Evolutionary conservation across 176 grass and related monocot species (phyloP), one percentile per base, ranked within the genome.

Genomic region (Triticum turgidum): DNA sequence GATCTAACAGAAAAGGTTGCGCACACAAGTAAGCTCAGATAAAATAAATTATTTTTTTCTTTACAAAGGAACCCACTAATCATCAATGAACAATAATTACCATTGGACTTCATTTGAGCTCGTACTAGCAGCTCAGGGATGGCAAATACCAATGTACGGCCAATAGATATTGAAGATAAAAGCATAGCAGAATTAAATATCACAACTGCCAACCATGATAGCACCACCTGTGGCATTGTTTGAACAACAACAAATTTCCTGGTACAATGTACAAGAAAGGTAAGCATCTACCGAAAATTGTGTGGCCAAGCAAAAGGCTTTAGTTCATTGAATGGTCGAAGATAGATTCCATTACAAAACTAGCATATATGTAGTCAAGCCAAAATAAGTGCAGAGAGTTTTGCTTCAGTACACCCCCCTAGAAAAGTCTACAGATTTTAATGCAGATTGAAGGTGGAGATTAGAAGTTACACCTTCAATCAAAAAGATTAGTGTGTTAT

Each of bases 111-210:
- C 34, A 92, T 80, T 65, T 34, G 44, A 62, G 49, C 75, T 74
- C 77, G 61, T 89, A 83, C 20, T 71, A 84, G 75, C 45, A 87
- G 41, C 79, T 81, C 33, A 79, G 88, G 72, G 63, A 92, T 77
- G 71, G 56, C 52, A 80, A 71, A 67, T 47, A 89, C 76, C 76
- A 89, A 71, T 84, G 84, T 61, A 76, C 87, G 87, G 20, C 91
- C 84, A 61, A 89, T 66, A 63, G 80, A 89, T 42, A 80, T 80
- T 69, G 91, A 84, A 72, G 33, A 66, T 45, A 84, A 29, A 51
- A 92, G 77, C 49, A 87, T 32, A 64, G 76, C 80, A 80, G 84
- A 82, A 80, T 45, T 87, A 58, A 92, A 85, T 61, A 89, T 88
- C 67, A 87, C 66, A 62, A 80, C 65, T 87, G 76, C 51, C 59